A percentile compares a stretch with the other conserved stretches of the same genome.
Evolutionary conservation across 202 grass and related monocot genomes (phyloP).

Genomic region (Setaria viridis): DNA sequence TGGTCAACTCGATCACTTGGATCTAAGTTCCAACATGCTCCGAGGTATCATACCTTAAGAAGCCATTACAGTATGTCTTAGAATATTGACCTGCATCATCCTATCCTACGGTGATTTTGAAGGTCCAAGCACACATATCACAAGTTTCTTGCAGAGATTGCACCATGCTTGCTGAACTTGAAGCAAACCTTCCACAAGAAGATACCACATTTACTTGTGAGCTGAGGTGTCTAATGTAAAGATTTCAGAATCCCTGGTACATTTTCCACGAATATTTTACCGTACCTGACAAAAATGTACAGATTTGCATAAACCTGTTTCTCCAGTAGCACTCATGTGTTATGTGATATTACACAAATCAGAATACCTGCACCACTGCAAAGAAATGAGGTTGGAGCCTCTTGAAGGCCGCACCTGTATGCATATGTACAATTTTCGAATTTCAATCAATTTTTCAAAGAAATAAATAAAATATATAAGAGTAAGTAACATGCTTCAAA

Average conservation of each 20-base stretch:
- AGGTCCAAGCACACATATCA: neutral
- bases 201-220: neutral
- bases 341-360: neutral
- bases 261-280: neutral
- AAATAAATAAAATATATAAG: neutral
- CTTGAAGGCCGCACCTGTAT: neutral
- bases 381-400: neutral
- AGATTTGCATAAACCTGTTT: neutral
- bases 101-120: neutral
- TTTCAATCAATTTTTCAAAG: neutral
- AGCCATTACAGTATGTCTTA: neutral
- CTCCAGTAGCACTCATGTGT: neutral
- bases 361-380: neutral
- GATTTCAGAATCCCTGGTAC: neutral
- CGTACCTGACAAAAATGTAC: too few species aligned
- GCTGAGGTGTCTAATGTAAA: neutral
- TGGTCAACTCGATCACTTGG: neutral
- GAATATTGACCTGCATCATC: neutral
- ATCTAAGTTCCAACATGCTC: neutral
- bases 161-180: neutral
- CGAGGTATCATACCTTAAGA: neutral
- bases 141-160: neutral
- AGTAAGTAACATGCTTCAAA: neutral
- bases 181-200: neutral
- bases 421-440: neutral